These are phyloP conservation scores for Lycium barbarum DNA, from an alignment of 257 asterid species.

Conservation along the genomic window DNA sequence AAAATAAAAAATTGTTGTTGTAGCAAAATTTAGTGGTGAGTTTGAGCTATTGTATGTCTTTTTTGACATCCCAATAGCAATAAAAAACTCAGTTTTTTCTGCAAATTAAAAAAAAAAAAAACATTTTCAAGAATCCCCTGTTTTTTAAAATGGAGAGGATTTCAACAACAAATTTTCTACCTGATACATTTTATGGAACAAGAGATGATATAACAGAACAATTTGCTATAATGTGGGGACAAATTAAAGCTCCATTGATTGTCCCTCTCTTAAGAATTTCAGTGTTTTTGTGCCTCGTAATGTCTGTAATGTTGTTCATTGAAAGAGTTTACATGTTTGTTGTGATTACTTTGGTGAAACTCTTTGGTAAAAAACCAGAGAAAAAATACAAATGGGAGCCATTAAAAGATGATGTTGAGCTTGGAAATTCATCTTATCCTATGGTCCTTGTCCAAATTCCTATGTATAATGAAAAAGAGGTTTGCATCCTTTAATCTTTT, in stretches of 20 bases:
- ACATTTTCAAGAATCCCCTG: constrained; percentile 41
- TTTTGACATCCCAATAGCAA: no score
- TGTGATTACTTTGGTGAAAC: constrained; percentile 65
- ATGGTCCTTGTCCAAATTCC: constrained; percentile 94
- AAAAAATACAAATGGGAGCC: constrained; percentile 88
- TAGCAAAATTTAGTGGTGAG: no score
- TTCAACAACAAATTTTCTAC: constrained; percentile 47
- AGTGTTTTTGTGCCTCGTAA: constrained; percentile 61
- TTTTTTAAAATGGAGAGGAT: constrained; percentile 53
- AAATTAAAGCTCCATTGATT: constrained; percentile 79
- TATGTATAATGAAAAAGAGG: constrained; percentile 97
- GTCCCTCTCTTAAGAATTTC: constrained; percentile 69
- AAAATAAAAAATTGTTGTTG: no score
- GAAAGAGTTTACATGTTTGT: constrained; percentile 90
- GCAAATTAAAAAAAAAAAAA: constrained; percentile 32
- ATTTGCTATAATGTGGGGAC: constrained; percentile 66
- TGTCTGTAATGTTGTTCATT: constrained; percentile 86
- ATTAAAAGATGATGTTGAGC: constrained; percentile 80
- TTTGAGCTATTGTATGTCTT: no score
- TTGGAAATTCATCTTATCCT: constrained; percentile 78
- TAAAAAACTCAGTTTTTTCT: constrained; percentile 20
- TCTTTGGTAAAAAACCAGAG: constrained; percentile 74
- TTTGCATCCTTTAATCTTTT: constrained; percentile 9
- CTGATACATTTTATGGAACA: constrained; percentile 50
- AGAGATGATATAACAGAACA: constrained; percentile 61